Conservation (phyloP, 1,284 basidiomycete genomes). For the Ceratobasidium sp. region DNA sequence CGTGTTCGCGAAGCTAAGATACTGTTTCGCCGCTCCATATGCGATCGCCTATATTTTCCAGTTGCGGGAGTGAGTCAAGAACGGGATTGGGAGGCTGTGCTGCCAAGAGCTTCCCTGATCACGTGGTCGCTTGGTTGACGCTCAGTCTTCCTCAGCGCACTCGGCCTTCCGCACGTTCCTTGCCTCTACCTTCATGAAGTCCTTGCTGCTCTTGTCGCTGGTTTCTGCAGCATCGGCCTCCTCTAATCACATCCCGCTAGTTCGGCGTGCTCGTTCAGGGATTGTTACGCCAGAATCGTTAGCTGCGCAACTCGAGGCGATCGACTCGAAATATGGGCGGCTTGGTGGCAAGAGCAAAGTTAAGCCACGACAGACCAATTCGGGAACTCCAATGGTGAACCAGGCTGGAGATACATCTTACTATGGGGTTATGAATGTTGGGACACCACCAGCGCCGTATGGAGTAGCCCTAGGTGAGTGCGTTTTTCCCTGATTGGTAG, state of each 20-base stretch:
- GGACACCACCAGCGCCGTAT: conserved; percentile 37
- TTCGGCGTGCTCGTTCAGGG: conserved; percentile 32
- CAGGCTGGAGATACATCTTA: conserved; percentile 32
- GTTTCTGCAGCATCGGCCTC: conserved; percentile 31
- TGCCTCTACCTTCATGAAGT: conserved; percentile 19
- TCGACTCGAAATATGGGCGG: conserved; percentile 25
- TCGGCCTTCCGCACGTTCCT: not conserved
- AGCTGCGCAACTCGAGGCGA: conserved; percentile 22
- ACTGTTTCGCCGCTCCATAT: conserved; percentile 32
- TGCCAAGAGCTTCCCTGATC: not conserved
- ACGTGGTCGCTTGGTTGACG: conserved; percentile 18
- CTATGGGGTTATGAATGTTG: conserved; percentile 36
- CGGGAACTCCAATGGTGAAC: conserved; percentile 24
- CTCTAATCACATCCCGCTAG: conserved; percentile 28
- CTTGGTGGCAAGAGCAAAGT: conserved; percentile 11
- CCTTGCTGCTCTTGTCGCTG: conserved; percentile 18
- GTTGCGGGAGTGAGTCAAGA: conserved; percentile 22
- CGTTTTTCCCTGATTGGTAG: not conserved
- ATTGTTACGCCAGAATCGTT: conserved; percentile 24
- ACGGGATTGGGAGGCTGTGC: not conserved
- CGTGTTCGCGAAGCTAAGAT: not conserved
- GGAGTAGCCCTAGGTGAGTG: conserved; percentile 40
- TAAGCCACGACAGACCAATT: conserved; percentile 16
- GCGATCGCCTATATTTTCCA: conserved; percentile 42
- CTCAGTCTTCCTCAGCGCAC: not conserved